Evolutionary conservation across 495 filamentous ascomycete species (phyloP), one percentile per base, ranked within the genome.

Genomic region (Cercophora scortea): DNA sequence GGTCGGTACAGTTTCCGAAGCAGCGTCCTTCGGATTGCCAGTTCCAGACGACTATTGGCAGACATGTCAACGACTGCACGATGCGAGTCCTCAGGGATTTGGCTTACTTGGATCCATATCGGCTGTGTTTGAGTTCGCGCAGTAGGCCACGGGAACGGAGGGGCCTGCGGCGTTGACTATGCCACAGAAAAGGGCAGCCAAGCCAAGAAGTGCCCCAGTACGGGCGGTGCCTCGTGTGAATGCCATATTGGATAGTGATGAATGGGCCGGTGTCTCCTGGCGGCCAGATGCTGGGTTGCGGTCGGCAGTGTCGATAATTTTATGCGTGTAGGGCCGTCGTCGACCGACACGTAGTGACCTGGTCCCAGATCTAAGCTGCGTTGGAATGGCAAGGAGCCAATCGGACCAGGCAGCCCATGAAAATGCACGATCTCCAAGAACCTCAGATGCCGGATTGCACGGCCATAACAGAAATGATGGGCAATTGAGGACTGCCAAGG

Each of bases 21-120:
- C 74, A 78, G 19, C 71, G 65, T 15, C 74, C 74, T 50, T 75
- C 65, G 50, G 72, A 74, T 49, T 78, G 74, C 32, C 46, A 78
- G 57, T 65, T 63, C 56, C 63, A 69, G 32, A 60, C 38, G 12
- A 71, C 74, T 75, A 38, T 38, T 39, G 19, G 36, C 12, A 35
- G 10, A 35, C 32, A 38, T 34, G 9, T 25, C 42, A 48, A 11
- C 48, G 54, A 35, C 15, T 4, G 33, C 15, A 8, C 13, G 4
- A 2, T 25, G 8, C n/a, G 5, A 53, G 36, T 16, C 19, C 2
- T 11, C 11, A n/a, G 10, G n/a, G 42, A 32, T 11, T 18, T 1
- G 18, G 60, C 72, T 56, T 57, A 73, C 72, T 61, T 6, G 57
- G 55, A 39, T 33, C 8, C 41, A 65, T 69, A 44, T 61, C 46